Evolutionary conservation across 2,329 filamentous ascomycete genomes (phyloP).

Genomic region (Fusarium robinianum): DNA sequence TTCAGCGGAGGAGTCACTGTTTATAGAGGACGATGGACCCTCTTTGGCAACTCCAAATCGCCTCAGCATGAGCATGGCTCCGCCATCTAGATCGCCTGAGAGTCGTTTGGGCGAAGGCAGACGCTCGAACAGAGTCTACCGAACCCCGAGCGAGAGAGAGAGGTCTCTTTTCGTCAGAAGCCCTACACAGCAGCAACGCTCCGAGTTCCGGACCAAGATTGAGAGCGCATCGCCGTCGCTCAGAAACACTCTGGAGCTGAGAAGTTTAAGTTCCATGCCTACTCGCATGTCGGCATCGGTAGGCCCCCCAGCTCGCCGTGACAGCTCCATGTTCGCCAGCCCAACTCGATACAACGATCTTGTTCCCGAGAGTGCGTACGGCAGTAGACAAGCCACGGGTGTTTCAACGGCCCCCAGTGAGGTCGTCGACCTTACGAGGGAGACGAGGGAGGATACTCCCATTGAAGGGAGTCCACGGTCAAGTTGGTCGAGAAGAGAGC

Average conservation of each 20-base stretch:
- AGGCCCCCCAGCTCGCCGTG: slow-evolving; percentile 12
- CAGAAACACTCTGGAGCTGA: too few species aligned
- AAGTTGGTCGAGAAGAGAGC: not conserved
- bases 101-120: too few species aligned
- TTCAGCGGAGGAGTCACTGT: too few species aligned
- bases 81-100: not conserved
- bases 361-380: slow-evolving; percentile 1
- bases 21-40: too few species aligned
- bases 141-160: not conserved
- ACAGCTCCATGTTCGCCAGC: slow-evolving; percentile 25
- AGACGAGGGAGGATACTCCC: not conserved
- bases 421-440: not conserved
- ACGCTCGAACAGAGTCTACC: not conserved
- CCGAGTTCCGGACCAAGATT: slow-evolving; percentile 7
- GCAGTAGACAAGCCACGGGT: not conserved
- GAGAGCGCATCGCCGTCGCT: slow-evolving; percentile 5
- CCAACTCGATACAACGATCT: slow-evolving; percentile 16
- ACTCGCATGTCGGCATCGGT: too few species aligned
- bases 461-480: not conserved
- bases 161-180: slow-evolving; percentile 18
- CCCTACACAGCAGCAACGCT: not conserved
- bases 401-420: not conserved
- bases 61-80: not conserved
- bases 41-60: too few species aligned
- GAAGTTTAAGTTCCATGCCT: too few species aligned